A percentile compares a stretch with the other conserved stretches of the same genome.
Conservation (phyloP, 768 basidiomycete genomes). For the Boletus rufocinnamomeus region DNA sequence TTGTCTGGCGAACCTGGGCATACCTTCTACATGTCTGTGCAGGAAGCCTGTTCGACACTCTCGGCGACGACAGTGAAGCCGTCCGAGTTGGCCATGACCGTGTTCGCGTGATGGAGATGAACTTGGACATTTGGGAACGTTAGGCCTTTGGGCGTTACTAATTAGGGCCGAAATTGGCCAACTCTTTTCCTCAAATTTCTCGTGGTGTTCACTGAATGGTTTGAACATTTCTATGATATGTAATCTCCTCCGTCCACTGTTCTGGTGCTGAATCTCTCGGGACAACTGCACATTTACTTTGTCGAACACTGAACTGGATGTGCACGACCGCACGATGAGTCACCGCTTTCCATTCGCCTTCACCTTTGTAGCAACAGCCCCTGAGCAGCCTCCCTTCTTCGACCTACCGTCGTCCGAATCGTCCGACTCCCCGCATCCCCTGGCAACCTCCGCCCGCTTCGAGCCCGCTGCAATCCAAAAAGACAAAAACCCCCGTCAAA, state of each 20-base stretch:
- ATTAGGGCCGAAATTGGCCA: not conserved
- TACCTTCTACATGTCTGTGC: slow-evolving; percentile 17
- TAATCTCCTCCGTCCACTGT: too few species aligned
- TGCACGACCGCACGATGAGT: slow-evolving; percentile 8
- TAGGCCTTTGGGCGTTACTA: not conserved
- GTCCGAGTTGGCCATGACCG: slow-evolving; percentile 17
- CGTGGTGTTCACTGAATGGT: not conserved
- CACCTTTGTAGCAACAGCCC: too few species aligned
- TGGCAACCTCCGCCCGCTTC: too few species aligned
- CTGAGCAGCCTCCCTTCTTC: too few species aligned
- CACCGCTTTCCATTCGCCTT: slow-evolving; percentile 45
- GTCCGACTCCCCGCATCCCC: too few species aligned
- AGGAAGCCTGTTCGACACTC: not conserved
- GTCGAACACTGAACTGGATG: not conserved
- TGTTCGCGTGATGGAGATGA: slow-evolving; percentile 24
- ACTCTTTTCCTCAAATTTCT: not conserved
- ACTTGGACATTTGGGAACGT: slow-evolving; percentile 23
- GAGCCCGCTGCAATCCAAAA: too few species aligned
- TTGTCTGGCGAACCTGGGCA: slow-evolving; percentile 21
- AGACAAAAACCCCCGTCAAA: too few species aligned
- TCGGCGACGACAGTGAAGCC: slow-evolving; percentile 2
- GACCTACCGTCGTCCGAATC: too few species aligned
- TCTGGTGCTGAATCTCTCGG: not conserved
- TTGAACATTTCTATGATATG: too few species aligned
- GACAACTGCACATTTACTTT: not conserved